These are phyloP conservation scores for Arthrobotrys sphaeroides DNA, from an alignment of 2,329 filamentous ascomycete genomes.

Conservation along the genomic window DNA sequence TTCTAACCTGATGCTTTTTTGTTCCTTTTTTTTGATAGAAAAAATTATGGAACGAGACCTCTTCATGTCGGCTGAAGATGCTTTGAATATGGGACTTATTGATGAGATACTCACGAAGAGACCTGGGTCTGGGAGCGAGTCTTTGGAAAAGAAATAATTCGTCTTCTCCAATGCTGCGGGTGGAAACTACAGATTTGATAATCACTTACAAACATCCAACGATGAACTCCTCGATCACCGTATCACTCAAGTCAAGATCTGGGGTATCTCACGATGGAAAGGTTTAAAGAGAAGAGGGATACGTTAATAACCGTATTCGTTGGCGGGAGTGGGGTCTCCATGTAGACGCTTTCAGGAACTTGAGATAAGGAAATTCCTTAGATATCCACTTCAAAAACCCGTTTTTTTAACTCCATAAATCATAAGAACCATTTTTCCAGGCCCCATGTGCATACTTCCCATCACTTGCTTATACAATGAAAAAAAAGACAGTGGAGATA, in stretches of 20 bases:
- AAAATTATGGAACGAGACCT: slow-evolving; percentile 97
- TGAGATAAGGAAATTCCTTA: slow-evolving; percentile 17
- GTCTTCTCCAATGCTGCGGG: neutral
- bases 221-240: neutral
- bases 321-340: no score
- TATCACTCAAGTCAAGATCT: slow-evolving; percentile 11
- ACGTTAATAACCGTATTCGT: slow-evolving; percentile 16
- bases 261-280: neutral
- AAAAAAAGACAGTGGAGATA: no score
- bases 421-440: no score
- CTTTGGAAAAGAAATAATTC: slow-evolving; percentile 28
- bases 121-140: slow-evolving; percentile 61
- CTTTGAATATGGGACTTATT: slow-evolving; percentile 86
- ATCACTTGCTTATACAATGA: neutral
- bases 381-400: slow-evolving; percentile 16
- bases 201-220: no score
- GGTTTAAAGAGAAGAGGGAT: neutral
- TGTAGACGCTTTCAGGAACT: no score
- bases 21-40: slow-evolving; percentile 63
- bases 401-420: no score
- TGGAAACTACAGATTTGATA: neutral
- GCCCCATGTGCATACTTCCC: neutral
- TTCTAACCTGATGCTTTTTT: neutral
- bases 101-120: slow-evolving; percentile 81
- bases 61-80: slow-evolving; percentile 89